Conservation (phyloP, 768 basidiomycete genomes). For the Tubosaeta sp. region DNA sequence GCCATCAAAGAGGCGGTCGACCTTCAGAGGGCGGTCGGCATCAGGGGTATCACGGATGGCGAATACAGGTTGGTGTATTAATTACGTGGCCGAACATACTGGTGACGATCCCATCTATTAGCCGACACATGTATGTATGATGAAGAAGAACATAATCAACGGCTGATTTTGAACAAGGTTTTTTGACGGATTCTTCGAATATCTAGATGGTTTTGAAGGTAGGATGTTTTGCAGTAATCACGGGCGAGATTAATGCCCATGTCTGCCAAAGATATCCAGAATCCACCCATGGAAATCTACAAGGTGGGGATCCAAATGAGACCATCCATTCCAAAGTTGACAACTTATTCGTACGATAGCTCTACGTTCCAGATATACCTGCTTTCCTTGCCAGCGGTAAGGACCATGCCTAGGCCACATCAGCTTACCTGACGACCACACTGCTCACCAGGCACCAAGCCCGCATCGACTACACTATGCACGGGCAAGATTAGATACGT, state of each 20-base stretch:
- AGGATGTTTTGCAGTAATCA: not conserved
- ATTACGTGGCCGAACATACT: not conserved
- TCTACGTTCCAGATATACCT: conserved; percentile 25
- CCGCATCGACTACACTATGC: conserved; percentile 20
- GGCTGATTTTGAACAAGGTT: conserved; percentile 17
- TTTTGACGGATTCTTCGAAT: conserved; percentile 28
- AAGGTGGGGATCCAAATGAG: conserved; percentile 10
- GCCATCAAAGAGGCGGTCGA: conserved; percentile 34
- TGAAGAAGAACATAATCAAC: not conserved
- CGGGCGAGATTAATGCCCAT: conserved; percentile 1
- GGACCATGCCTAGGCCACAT: not conserved
- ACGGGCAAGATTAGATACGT: conserved; percentile 63
- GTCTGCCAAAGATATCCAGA: conserved; percentile 13
- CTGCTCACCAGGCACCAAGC: conserved; percentile 15
- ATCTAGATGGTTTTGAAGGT: conserved; percentile 26
- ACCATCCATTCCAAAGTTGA: not conserved
- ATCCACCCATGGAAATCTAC: conserved; percentile 26
- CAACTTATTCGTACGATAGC: conserved; percentile 9
- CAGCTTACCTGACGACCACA: not conserved
- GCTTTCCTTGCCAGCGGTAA: conserved; percentile 20
- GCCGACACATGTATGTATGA: conserved; percentile 24
- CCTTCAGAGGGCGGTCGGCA: conserved; percentile 38
- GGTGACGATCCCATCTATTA: conserved; percentile 3
- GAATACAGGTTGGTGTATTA: conserved; percentile 34
- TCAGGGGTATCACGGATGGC: conserved; percentile 42